Base-by-base conservation (phyloP, 108 stramenopile genomes). In the Skeletonema menzelii region DNA sequence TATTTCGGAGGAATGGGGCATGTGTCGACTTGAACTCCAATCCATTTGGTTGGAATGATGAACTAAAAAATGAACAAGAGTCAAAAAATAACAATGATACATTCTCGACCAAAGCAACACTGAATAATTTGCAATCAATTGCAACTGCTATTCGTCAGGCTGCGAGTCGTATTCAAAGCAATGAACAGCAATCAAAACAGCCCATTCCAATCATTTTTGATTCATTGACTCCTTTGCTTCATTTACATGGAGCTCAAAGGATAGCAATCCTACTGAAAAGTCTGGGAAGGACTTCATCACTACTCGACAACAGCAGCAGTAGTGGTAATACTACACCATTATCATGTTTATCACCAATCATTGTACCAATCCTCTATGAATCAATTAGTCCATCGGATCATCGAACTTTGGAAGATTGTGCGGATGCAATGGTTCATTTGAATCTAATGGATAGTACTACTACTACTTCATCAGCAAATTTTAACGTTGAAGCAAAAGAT, bases 41-140 rank as follows among this genome's bases (percentile, higher is more conserved):
- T 30, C 70, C 77, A 4, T 72, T 67, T 63, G 77, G 77, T n/a
- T 79, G 77, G 77, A 66, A 72, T 27, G 77, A 73, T 12, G 27
- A 38, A n/a, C n/a, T n/a, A n/a, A n/a, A n/a, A 10, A 38, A 19
- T 31, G 32, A 61, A 40, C 12, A 55, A 15, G n/a, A n/a, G n/a
- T n/a, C n/a, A n/a, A n/a, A 59, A 20, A 19, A 1, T 53, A 3
- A 5, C 12, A 28, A 19, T 26, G 15, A 64, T 4, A 8, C 46
- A 13, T 77, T 70, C 53, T 40, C 64, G 4, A 62, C 19, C 3
- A 44, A 63, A 28, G 65, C 70, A 13, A 61, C 47, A 46, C 53
- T 78, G 35, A 66, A 55, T 14, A 58, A 71, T 49, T 61, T 78
- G 20, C 70, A 28, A 59, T 40, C 77, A 26, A 60, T 78, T 40